These are phyloP conservation scores for Bipolaris sorokiniana DNA, from an alignment of 2,329 filamentous ascomycete species.

Conservation along the genomic window DNA sequence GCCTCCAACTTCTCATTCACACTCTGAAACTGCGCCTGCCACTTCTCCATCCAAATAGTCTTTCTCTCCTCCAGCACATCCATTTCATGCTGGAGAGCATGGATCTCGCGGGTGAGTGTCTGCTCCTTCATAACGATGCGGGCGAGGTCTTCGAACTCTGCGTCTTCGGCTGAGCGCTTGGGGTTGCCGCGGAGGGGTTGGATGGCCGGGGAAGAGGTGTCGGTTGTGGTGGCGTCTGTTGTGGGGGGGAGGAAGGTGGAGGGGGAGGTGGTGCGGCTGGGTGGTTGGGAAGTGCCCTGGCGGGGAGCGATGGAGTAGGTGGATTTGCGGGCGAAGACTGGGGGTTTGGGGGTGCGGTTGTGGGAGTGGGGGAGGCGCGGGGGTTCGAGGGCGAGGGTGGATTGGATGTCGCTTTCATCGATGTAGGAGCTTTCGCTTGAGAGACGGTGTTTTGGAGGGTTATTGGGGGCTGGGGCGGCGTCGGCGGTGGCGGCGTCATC, in stretches of 20 bases:
- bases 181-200: background rate
- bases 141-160: conserved; percentile 11
- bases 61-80: conserved; percentile 9
- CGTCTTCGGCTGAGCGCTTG: conserved; percentile 21
- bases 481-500: background rate
- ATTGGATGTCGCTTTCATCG: conserved; percentile 5
- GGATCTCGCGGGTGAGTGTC: conserved; percentile 15
- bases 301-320: background rate
- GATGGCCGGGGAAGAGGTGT: background rate
- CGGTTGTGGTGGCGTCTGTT: background rate
- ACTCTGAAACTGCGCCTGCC: conserved; percentile 1
- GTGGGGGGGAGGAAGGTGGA: background rate
- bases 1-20: conserved; percentile 1
- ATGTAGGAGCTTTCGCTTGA: conserved; percentile 5
- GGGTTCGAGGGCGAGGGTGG: conserved; percentile 3
- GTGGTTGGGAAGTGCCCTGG: background rate
- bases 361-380: background rate
- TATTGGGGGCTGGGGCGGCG: background rate
- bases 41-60: conserved; percentile 10
- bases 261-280: background rate
- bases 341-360: background rate
- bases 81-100: conserved; percentile 11
- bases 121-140: conserved; percentile 9
- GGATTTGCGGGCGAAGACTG: conserved; percentile 1
- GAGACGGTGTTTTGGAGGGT: background rate